Percentiles rank a stretch among this genome's conserved stretches.
Conservation (phyloP, 345 rosid genomes). For the Populus euphratica region DNA sequence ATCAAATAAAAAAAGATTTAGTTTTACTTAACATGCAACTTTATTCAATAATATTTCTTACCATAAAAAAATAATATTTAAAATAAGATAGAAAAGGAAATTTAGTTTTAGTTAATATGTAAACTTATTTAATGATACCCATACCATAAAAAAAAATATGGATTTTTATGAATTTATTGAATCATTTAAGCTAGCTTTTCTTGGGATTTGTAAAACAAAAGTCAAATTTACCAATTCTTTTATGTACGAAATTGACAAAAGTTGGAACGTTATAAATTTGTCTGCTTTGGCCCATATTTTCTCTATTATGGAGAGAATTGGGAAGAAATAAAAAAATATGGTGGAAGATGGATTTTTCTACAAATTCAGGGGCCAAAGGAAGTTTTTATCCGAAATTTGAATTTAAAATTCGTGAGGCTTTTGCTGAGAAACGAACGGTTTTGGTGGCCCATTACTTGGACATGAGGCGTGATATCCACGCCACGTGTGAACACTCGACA, state of each 20-base stretch:
- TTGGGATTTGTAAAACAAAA: too few relatives aligned
- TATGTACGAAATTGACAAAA: background rate
- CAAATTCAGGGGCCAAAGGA: background rate
- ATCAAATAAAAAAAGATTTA: too few relatives aligned
- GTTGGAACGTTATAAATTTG: background rate
- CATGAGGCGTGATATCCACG: background rate
- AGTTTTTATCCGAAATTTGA: background rate
- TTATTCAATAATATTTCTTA: too few relatives aligned
- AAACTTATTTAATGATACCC: too few relatives aligned
- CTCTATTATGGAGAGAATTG: background rate
- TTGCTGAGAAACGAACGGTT: background rate
- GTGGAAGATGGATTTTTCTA: background rate
- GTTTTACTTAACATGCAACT: too few relatives aligned
- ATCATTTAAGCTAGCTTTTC: background rate
- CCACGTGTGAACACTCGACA: background rate
- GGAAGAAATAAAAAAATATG: background rate
- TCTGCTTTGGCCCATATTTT: background rate
- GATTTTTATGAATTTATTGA: background rate
- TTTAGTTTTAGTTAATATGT: too few relatives aligned
- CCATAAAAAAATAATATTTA: too few relatives aligned
- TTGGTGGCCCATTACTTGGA: background rate
- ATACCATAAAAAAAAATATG: too few relatives aligned
- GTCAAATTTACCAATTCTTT: background rate
- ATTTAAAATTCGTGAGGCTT: background rate
- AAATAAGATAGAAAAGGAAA: too few relatives aligned